Percentiles rank a stretch among this genome's conserved stretches.
phyloP scores from a whole-genome alignment of 495 filamentous ascomycete species.

The Trichoderma reesei region DNA sequence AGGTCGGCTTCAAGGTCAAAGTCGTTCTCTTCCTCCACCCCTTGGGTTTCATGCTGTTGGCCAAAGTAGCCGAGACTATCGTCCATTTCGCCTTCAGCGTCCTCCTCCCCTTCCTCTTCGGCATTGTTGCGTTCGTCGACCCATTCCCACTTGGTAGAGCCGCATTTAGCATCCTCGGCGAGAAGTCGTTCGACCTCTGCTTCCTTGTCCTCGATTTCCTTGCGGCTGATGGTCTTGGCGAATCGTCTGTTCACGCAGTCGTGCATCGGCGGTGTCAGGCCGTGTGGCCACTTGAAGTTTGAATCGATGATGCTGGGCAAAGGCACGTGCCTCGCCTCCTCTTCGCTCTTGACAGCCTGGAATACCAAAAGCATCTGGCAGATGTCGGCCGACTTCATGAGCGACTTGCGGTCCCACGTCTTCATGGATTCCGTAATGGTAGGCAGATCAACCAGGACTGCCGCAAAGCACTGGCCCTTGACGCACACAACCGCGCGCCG shows the following conservation, averaged over 20 bases:
- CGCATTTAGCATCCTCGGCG: constrained; percentile 53
- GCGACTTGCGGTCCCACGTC: constrained; percentile 82
- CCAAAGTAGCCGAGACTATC: constrained; percentile 27
- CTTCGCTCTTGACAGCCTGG: constrained; percentile 57
- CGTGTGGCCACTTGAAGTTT: constrained; percentile 78
- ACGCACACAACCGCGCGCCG: constrained; percentile 65
- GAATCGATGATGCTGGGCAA: constrained; percentile 55
- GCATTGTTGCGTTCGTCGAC: constrained; percentile 51
- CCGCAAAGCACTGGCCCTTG: constrained; percentile 63
- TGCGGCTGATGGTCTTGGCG: constrained; percentile 67
- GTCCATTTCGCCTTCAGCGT: constrained; percentile 37
- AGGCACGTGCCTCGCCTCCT: constrained; percentile 56
- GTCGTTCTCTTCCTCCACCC: constrained; percentile 25
- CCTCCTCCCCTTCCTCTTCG: constrained; percentile 41
- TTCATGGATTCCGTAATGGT: constrained; percentile 94
- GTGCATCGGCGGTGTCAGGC: constrained; percentile 84
- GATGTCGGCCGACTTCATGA: constrained; percentile 90
- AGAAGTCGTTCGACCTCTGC: constrained; percentile 69
- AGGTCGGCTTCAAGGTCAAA: constrained; percentile 31
- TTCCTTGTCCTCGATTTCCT: constrained; percentile 83
- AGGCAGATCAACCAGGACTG: constrained; percentile 75
- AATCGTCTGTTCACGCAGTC: constrained; percentile 80
- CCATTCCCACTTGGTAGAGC: constrained; percentile 47
- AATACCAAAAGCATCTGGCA: constrained; percentile 90
- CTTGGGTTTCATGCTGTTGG: constrained; percentile 13